phyloP scores from a whole-genome alignment of 2,329 filamentous ascomycete genomes.

The Cryphonectria nitschkei region DNA sequence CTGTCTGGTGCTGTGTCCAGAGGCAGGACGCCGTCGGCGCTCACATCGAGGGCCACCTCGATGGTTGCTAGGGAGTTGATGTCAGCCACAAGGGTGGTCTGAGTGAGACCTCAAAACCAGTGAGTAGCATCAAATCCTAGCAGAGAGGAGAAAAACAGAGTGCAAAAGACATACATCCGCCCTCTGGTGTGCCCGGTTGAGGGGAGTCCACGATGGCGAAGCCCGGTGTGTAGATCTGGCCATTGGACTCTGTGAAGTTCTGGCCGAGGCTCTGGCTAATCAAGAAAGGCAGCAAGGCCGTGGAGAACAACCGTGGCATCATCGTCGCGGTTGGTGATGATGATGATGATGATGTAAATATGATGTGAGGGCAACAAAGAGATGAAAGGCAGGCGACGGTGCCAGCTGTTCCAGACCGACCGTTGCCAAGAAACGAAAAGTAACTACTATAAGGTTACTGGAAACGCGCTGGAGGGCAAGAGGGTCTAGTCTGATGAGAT shows the following conservation, averaged over 20 bases:
- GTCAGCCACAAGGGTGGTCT: neutral
- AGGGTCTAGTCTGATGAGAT: neutral
- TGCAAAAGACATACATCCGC: conserved; percentile 57
- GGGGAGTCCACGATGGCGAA: conserved; percentile 69
- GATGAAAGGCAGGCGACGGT: neutral
- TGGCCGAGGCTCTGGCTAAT: conserved; percentile 37
- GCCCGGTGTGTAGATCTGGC: conserved; percentile 71
- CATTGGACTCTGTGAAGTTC: conserved; percentile 63
- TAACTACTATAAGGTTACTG: neutral
- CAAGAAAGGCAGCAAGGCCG: conserved; percentile 35
- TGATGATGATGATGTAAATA: neutral
- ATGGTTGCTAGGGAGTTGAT: conserved; percentile 52
- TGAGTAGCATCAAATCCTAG: neutral
- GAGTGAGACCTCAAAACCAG: neutral
- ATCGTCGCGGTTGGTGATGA: conserved; percentile 3
- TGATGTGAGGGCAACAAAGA: neutral
- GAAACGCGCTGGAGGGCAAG: neutral
- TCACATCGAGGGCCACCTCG: conserved; percentile 69
- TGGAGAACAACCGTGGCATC: conserved; percentile 2
- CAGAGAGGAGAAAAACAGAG: neutral
- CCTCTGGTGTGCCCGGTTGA: conserved; percentile 65
- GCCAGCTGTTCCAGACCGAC: conserved; percentile 1
- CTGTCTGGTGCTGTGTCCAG: conserved; percentile 58
- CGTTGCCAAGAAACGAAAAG: neutral
- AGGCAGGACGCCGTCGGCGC: conserved; percentile 66